Percentiles rank a stretch among this genome's conserved stretches.
phyloP scores from a whole-genome alignment of 257 asterid genomes.

The Buddleja alternifolia region DNA sequence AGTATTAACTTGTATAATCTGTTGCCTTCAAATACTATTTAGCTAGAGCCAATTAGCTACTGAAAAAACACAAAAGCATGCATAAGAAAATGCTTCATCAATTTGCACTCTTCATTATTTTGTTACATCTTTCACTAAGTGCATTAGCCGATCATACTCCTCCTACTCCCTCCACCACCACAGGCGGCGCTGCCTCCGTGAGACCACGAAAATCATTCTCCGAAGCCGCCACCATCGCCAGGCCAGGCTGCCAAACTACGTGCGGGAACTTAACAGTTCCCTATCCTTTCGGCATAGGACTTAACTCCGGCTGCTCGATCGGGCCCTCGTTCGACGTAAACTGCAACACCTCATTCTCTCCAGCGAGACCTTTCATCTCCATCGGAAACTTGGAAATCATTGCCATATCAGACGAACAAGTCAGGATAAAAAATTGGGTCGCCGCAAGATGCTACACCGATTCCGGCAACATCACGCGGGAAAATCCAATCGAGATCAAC shows the following conservation, averaged over 20 bases:
- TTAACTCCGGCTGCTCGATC: conserved; percentile 36
- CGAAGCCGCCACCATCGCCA: conserved; percentile 15
- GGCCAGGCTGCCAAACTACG: conserved; percentile 31
- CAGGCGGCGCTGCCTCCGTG: not conserved
- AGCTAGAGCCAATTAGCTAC: too few species aligned
- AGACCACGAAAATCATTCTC: conserved; percentile 4
- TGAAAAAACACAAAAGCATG: too few species aligned
- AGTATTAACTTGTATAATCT: too few species aligned
- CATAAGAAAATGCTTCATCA: not conserved
- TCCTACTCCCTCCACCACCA: not conserved
- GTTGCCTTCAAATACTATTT: too few species aligned
- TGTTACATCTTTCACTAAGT: not conserved
- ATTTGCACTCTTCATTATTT: not conserved
- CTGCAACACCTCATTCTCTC: conserved; percentile 25
- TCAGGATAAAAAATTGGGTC: conserved; percentile 29
- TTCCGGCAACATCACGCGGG: conserved; percentile 3
- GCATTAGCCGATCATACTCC: not conserved
- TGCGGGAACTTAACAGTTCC: conserved; percentile 44
- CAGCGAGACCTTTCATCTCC: conserved; percentile 3
- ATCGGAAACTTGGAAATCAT: conserved; percentile 15
- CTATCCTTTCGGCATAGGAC: conserved; percentile 42
- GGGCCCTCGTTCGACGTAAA: conserved; percentile 26
- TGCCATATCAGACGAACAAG: not conserved
- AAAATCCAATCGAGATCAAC: not conserved
- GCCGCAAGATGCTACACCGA: conserved; percentile 4